Evolutionary conservation across 1,284 basidiomycete genomes (phyloP).

Genomic region (Hortiboletus rubellus): DNA sequence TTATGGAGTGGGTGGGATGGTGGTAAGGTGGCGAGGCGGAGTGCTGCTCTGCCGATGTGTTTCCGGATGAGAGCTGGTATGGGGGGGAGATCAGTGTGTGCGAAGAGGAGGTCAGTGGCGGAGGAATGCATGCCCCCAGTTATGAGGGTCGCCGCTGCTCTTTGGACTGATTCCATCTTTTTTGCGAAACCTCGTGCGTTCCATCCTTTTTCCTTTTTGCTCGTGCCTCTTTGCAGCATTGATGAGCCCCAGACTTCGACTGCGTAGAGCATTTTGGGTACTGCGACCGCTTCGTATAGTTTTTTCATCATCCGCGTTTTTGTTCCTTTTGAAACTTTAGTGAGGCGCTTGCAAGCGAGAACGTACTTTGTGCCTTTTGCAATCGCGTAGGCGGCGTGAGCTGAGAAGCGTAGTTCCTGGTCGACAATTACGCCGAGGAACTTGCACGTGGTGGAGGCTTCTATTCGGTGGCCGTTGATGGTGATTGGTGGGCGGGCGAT

Average conservation of each 20-base stretch:
- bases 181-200: background rate
- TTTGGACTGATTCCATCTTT: conserved; percentile 35
- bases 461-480: too few species aligned
- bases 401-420: background rate
- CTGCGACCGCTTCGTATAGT: conserved; percentile 25
- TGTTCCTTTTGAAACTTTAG: background rate
- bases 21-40: background rate
- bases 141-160: conserved; percentile 6
- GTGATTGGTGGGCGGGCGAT: too few species aligned
- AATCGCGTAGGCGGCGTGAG: background rate
- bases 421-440: conserved; percentile 6
- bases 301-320: background rate
- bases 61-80: background rate
- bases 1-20: too few species aligned
- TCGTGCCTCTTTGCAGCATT: background rate
- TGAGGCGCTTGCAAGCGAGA: background rate
- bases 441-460: background rate
- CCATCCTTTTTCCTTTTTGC: background rate
- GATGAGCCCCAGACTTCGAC: conserved; percentile 27
- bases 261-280: conserved; percentile 33
- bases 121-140: background rate
- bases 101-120: background rate
- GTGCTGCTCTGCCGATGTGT: background rate
- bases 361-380: conserved; percentile 3
- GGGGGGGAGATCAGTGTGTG: too few species aligned